Conservation (phyloP, 495 filamentous ascomycete species). For the Sabuloglossum arenarium region DNA sequence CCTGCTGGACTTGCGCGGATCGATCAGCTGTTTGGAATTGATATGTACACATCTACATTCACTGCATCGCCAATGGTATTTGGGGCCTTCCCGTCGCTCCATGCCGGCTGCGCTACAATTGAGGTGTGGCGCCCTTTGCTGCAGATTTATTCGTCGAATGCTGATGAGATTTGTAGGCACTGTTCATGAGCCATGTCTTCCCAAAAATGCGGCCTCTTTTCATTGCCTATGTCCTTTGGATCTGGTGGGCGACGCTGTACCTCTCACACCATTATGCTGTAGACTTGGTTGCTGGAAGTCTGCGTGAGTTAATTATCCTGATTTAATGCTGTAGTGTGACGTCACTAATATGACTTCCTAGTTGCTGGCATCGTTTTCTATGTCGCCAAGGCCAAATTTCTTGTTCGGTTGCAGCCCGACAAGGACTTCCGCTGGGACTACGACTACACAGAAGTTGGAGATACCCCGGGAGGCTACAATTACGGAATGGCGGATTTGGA, state of each 20-base stretch:
- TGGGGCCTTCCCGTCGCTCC: slow-evolving; percentile 81
- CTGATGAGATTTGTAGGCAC: no score
- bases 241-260: slow-evolving; percentile 99
- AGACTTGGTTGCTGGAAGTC: slow-evolving; percentile 68
- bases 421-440: slow-evolving; percentile 89
- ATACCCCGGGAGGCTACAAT: slow-evolving; percentile 22
- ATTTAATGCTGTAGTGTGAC: slow-evolving; percentile 6
- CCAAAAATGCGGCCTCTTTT: slow-evolving; percentile 56
- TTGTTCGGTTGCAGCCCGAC: slow-evolving; percentile 59
- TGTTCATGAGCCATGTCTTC: slow-evolving; percentile 88
- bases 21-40: slow-evolving; percentile 69
- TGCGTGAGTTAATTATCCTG: slow-evolving; percentile 23
- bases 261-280: slow-evolving; percentile 92
- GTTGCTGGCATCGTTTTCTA: slow-evolving; percentile 65
- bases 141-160: no score
- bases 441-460: slow-evolving; percentile 74
- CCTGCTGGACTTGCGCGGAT: slow-evolving; percentile 78
- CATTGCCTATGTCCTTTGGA: slow-evolving; percentile 65
- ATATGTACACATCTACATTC: slow-evolving; percentile 82
- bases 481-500: slow-evolving; percentile 36
- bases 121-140: no score
- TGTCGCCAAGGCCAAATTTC: slow-evolving; percentile 54
- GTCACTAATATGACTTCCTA: no score
- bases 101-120: slow-evolving; percentile 66
- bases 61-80: slow-evolving; percentile 79